Evolutionary conservation across 495 filamentous ascomycete genomes (phyloP).

Genomic region (Penicillium samsonianum): DNA sequence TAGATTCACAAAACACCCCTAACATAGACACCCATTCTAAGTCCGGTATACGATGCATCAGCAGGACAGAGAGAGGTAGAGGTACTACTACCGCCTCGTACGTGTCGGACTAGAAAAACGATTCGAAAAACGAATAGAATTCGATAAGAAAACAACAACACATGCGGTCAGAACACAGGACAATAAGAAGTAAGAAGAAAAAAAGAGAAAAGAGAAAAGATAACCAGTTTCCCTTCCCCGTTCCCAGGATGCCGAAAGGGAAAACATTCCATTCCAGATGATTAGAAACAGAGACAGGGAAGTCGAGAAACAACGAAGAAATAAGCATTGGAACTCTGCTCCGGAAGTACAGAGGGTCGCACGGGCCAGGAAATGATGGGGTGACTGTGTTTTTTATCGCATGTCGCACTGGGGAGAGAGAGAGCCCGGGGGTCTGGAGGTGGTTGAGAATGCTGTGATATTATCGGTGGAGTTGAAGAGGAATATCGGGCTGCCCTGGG

Average conservation of each 20-base stretch:
- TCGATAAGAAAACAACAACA: slow-evolving; percentile 29
- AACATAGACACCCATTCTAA: not conserved
- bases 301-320: slow-evolving; percentile 25
- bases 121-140: slow-evolving; percentile 13
- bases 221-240: slow-evolving; percentile 38
- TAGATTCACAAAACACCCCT: not conserved
- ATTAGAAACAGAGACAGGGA: slow-evolving; percentile 32
- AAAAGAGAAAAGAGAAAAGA: slow-evolving; percentile 25
- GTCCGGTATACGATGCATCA: slow-evolving; percentile 5
- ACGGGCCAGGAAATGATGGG: slow-evolving; percentile 21
- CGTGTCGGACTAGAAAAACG: not conserved
- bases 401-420: slow-evolving; percentile 24
- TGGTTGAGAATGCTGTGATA: slow-evolving; percentile 13
- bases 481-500: slow-evolving; percentile 21
- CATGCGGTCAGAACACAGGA: slow-evolving; percentile 35
- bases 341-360: slow-evolving; percentile 26
- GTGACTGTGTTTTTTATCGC: slow-evolving; percentile 21
- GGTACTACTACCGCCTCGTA: slow-evolving; percentile 2
- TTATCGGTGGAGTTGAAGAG: slow-evolving; percentile 18
- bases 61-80: not conserved
- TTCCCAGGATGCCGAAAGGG: slow-evolving; percentile 35
- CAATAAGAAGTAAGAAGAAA: slow-evolving; percentile 27
- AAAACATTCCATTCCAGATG: slow-evolving; percentile 33
- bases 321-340: slow-evolving; percentile 23
- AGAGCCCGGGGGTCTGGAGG: slow-evolving; percentile 12